Evolutionary conservation across 148 eudicot genomes (phyloP), one percentile per base, ranked within the genome.

Genomic region (Rhododendron kiyosumense): DNA sequence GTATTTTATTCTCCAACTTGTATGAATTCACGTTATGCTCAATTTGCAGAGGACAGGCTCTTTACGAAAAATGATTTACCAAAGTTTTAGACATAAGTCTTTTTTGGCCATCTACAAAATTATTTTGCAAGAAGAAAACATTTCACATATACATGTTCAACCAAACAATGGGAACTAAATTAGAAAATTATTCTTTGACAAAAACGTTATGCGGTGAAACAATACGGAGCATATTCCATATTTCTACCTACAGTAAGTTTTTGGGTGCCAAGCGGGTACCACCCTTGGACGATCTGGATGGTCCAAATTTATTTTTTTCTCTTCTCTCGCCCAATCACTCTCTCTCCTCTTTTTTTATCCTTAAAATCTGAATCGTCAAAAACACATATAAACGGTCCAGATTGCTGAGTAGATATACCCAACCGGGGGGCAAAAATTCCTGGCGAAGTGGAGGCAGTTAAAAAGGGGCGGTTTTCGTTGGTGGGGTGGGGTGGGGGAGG

Each of bases 271-370:
- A 41, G 45, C 8, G 0, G 45, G 7, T 41, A 6, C 7, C 7
- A 41, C 1, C 7, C 0, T 0, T 41, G 0, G 45, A 1, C 43
- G 45, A 41, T 41, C 45, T 7, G 0, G 45, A 41, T 7, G 7
- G 0, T 41, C 7, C 43, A 41, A 41, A 41, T 6, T 41, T 41
- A 41, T 41, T 41, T 8, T 7, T 8, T 41, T 41, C 45, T 41
- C 45, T 41, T 7, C 45, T 8, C 45, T 41, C 45, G 6, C 7
- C 7, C 45, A 41, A 41, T 8, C 7, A 41, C 43, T 5, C 45
- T 41, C 7, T 41, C 45, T 41, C 7, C 5, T 41, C 8, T 41
- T 5, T 41, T 41, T 6, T 1, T 41, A 0, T 41, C 0, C 1
- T 0, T 41, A 41, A 41, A 41, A 6, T 41, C 1, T 5, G 1